Conservation (phyloP, 495 filamentous ascomycete genomes). For the Xylaria palmicola region DNA sequence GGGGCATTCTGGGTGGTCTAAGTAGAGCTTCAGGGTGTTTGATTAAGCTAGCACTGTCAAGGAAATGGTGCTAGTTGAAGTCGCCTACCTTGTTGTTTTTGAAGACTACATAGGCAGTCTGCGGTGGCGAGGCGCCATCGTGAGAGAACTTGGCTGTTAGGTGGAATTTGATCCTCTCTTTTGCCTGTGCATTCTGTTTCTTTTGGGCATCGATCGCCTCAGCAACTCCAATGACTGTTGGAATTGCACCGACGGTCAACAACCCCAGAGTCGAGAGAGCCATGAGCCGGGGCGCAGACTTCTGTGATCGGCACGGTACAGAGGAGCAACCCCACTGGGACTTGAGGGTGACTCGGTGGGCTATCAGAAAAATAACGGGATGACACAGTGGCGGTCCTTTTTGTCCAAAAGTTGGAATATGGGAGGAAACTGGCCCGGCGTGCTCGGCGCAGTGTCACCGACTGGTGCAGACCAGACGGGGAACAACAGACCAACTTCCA, state of each 20-base stretch:
- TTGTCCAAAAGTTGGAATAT: neutral
- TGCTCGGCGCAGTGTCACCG: neutral
- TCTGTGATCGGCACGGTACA: neutral
- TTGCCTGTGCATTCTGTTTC: slow-evolving; percentile 46
- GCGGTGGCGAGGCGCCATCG: slow-evolving; percentile 34
- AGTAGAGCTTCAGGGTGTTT: slow-evolving; percentile 36
- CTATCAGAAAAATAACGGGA: neutral
- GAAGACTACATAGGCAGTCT: slow-evolving; percentile 40
- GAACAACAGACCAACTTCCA: slow-evolving; percentile 1
- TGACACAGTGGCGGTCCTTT: neutral
- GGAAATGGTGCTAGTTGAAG: slow-evolving; percentile 4
- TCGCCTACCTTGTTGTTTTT: slow-evolving; percentile 49
- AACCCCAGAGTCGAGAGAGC: slow-evolving; percentile 42
- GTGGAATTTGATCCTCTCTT: slow-evolving; percentile 53
- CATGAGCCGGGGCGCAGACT: slow-evolving; percentile 17
- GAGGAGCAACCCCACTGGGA: slow-evolving; percentile 5
- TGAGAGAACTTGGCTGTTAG: slow-evolving; percentile 45
- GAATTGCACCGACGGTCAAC: slow-evolving; percentile 46
- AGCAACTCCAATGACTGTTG: slow-evolving; percentile 51
- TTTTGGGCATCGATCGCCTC: slow-evolving; percentile 53
- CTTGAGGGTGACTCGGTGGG: slow-evolving; percentile 3
- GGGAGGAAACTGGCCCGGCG: neutral
- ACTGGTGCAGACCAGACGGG: neutral
- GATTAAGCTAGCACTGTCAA: neutral
- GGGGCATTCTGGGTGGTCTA: slow-evolving; percentile 45